These are phyloP conservation scores for Oxyria digyna DNA, from an alignment of 148 eudicot genomes.

Conservation along the genomic window DNA sequence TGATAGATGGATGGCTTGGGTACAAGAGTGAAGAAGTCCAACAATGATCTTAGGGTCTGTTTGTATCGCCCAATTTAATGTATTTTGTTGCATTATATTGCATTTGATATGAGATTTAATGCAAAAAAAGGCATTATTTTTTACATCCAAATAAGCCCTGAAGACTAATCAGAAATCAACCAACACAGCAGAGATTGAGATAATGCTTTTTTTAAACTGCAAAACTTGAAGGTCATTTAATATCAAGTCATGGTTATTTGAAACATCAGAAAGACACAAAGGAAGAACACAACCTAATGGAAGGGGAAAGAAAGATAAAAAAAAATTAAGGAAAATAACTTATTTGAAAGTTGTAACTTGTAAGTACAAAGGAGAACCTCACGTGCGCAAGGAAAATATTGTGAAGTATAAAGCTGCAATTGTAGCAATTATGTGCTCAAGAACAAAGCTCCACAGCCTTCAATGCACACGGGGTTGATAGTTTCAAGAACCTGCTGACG, in stretches of 20 bases:
- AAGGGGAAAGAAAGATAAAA: neutral
- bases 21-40: neutral
- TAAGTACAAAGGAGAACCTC: slow-evolving; percentile 6
- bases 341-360: slow-evolving; percentile 5
- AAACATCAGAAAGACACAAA: neutral
- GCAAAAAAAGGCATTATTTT: too few relatives aligned
- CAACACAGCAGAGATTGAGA: too few relatives aligned
- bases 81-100: too few relatives aligned
- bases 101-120: too few relatives aligned
- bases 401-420: neutral
- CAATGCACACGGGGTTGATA: neutral
- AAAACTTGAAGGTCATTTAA: slow-evolving; percentile 2
- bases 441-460: neutral
- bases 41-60: neutral
- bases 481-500: neutral
- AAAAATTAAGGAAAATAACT: neutral
- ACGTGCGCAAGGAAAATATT: neutral
- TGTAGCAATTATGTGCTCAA: neutral
- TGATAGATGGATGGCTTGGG: too few relatives aligned
- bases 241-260: neutral
- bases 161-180: neutral
- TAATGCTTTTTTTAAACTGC: neutral
- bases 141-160: too few relatives aligned
- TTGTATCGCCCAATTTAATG: too few relatives aligned
- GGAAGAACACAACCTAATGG: neutral